These are phyloP conservation scores for Saccharomycopsis sp. DNA, from an alignment of 805 yeast genomes.

Conservation along the genomic window DNA sequence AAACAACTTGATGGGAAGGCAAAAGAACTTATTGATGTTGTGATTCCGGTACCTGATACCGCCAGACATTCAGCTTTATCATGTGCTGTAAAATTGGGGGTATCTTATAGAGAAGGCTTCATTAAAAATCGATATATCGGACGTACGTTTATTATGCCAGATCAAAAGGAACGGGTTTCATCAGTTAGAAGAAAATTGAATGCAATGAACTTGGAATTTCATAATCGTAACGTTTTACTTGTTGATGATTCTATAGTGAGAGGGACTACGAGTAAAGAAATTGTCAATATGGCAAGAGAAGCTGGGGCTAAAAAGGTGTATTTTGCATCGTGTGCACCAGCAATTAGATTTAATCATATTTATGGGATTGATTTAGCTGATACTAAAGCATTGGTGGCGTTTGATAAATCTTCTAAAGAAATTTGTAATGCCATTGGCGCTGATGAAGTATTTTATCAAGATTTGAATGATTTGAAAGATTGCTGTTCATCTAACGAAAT, in stretches of 20 bases:
- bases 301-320: slow-evolving; percentile 96
- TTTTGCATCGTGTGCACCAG: slow-evolving; percentile 96
- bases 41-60: slow-evolving; percentile 97
- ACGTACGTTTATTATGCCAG: slow-evolving; percentile 97
- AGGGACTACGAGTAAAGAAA: slow-evolving; percentile 95
- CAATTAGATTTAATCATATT: slow-evolving; percentile 92
- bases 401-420: slow-evolving; percentile 63
- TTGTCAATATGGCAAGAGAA: slow-evolving; percentile 96
- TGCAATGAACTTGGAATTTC: slow-evolving; percentile 92
- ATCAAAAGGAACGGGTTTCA: slow-evolving; percentile 88
- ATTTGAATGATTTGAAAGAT: slow-evolving; percentile 69
- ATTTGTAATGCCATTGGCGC: slow-evolving; percentile 79
- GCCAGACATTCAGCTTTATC: slow-evolving; percentile 94
- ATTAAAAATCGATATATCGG: slow-evolving; percentile 96
- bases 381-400: slow-evolving; percentile 88
- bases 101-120: slow-evolving; percentile 94
- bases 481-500: slow-evolving; percentile 54
- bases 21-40: slow-evolving; percentile 72
- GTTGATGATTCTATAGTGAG: slow-evolving; percentile 97
- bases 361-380: slow-evolving; percentile 98
- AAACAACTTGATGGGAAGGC: slow-evolving; percentile 38
- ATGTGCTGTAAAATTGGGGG: slow-evolving; percentile 71
- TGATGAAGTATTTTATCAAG: slow-evolving; percentile 85
- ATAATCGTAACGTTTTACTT: slow-evolving; percentile 73
- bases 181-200: slow-evolving; percentile 91